Base-by-base conservation (phyloP, 129 eudicot genomes). In the Tagetes erecta region DNA sequence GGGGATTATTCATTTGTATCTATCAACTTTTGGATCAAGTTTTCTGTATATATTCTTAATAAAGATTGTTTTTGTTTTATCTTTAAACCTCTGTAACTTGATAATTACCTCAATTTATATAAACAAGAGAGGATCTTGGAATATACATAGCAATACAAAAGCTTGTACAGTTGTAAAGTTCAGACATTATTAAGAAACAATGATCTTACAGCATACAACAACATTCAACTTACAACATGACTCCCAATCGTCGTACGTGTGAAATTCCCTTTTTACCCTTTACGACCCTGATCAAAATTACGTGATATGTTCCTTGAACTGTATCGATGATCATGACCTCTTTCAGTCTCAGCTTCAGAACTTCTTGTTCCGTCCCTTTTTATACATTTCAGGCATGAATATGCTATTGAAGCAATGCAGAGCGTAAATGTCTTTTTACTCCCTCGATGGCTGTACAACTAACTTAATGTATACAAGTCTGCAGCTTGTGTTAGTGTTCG, bases 401-500 rank as follows among this genome's bases (percentile, higher is more conserved):
- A 33, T 12, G 62, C 33, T 38, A 58, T 50, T 33, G 60, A 66
- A 47, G 63, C 45, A 8, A 27, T 55, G 46, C 13, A 6, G 78
- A 46, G 59, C 33, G 69, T 70, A 38, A 39, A 70, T 9, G 58
- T 8, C 41, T 14, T 76, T 63, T 31, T 47, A 45, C 59, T 31
- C 71, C 49, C 51, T 73, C 62, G 37, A 75, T 57, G 52, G 44
- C 30, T 49, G 66, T 47, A 77, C 44, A 77, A 38, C 36, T 76
- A 50, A 67, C 76, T 62, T 86, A 76, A 86, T 66, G 78, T 76
- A 59, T 64, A 77, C 3, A 62, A 62, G 39, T 71, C 69, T 5
- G 67, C 68, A 50, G 83, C 82, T 78, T 76, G 81, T 52, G 64
- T 75, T 75, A 72, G 84, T 49, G 84, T 83, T 56, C 93, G 86